Evolutionary conservation across 139 green algal genomes (phyloP).

Genomic region (Coelastrella sp.): DNA sequence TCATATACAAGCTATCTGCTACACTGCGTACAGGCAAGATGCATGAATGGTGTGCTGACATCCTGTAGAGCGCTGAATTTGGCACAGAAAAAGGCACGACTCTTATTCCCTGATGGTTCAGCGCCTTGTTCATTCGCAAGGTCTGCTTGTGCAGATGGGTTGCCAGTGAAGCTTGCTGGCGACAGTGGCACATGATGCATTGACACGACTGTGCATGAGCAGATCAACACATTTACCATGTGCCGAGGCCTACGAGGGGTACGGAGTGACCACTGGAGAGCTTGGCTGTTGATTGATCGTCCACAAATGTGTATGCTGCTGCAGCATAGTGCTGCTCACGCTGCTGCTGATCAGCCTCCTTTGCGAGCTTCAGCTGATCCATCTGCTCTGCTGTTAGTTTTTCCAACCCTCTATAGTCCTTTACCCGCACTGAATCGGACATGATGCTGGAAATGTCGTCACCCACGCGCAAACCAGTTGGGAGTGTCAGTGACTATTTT

Average conservation of each 20-base stretch:
- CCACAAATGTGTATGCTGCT: constrained; percentile 22
- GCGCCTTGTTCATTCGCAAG: neutral
- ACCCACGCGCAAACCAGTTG: neutral
- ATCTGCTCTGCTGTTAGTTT: constrained; percentile 40
- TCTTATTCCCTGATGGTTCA: neutral
- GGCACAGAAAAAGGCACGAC: neutral
- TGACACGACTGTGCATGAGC: neutral
- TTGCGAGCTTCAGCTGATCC: constrained; percentile 11
- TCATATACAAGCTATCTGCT: neutral
- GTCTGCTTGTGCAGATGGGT: neutral
- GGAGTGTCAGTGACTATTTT: neutral
- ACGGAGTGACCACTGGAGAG: constrained; percentile 61
- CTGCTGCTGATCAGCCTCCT: constrained; percentile 3
- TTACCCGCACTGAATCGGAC: neutral
- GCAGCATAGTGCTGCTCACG: neutral
- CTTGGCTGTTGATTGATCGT: constrained; percentile 17
- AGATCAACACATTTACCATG: constrained; percentile 52
- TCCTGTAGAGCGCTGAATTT: neutral
- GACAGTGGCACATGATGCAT: neutral
- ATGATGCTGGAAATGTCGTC: neutral
- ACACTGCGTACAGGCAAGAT: neutral
- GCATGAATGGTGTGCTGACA: neutral
- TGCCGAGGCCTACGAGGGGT: constrained; percentile 74
- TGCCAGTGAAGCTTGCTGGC: neutral
- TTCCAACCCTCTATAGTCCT: constrained; percentile 44